Percentiles rank a stretch among this genome's conserved stretches.
Evolutionary conservation across 768 basidiomycete genomes (phyloP).

Genomic region (Coprinopsis marcescibilis): DNA sequence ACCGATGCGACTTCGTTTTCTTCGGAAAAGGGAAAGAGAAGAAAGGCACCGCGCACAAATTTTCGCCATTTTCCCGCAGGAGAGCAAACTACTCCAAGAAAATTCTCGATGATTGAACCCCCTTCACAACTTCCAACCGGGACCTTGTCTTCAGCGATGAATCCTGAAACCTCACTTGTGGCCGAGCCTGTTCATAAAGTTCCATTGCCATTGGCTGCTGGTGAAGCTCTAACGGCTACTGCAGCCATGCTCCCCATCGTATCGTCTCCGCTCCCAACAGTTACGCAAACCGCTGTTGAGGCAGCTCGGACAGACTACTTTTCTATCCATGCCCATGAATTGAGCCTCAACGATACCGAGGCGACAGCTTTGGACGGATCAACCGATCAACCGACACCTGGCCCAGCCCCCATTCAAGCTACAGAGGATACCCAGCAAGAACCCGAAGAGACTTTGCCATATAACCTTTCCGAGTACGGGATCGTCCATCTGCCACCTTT

Average conservation of each 20-base stretch:
- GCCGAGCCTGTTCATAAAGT: slow-evolving; percentile 2
- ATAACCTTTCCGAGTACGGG: slow-evolving; percentile 36
- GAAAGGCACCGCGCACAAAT: slow-evolving; percentile 16
- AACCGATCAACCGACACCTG: slow-evolving; percentile 2
- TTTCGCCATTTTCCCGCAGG: slow-evolving; percentile 30
- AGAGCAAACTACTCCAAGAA: slow-evolving; percentile 17
- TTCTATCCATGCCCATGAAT: slow-evolving; percentile 8
- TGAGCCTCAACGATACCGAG: neutral
- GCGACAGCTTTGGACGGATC: neutral
- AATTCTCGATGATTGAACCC: slow-evolving; percentile 16
- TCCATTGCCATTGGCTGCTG: slow-evolving; percentile 14
- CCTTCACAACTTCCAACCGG: no score
- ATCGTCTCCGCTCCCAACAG: no score
- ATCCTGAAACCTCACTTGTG: slow-evolving; percentile 11
- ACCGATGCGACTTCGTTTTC: no score
- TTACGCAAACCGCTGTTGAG: no score
- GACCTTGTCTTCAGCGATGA: no score
- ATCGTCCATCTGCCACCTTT: slow-evolving; percentile 37
- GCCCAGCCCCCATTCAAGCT: slow-evolving; percentile 7
- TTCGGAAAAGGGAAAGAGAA: slow-evolving; percentile 10
- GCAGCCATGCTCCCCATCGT: no score
- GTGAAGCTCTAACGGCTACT: slow-evolving; percentile 8
- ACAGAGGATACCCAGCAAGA: slow-evolving; percentile 9
- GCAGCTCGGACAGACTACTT: no score
- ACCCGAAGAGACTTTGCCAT: slow-evolving; percentile 16